These are phyloP conservation scores for Lactifluus echinatus DNA, from an alignment of 768 basidiomycete genomes.

Conservation along the genomic window DNA sequence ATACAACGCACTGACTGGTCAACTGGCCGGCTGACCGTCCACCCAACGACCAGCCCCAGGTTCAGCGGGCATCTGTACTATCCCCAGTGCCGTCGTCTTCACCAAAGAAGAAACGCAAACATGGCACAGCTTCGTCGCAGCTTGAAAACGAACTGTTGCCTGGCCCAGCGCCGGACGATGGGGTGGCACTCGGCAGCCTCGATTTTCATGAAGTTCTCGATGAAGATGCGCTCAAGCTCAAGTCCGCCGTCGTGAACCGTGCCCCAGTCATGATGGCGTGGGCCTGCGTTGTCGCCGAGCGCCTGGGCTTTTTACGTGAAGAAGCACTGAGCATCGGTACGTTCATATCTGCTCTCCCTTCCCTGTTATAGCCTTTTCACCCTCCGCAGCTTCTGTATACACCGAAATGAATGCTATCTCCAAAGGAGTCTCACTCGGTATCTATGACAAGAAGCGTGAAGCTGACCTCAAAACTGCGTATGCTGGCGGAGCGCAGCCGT, in stretches of 20 bases:
- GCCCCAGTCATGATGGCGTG: slow-evolving; percentile 95
- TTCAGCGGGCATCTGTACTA: neutral
- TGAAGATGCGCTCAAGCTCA: slow-evolving; percentile 55
- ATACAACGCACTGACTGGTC: neutral
- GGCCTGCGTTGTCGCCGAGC: slow-evolving; percentile 79
- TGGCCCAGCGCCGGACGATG: slow-evolving; percentile 41
- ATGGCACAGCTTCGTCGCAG: slow-evolving; percentile 26
- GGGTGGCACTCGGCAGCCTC: slow-evolving; percentile 41
- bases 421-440: slow-evolving; percentile 78
- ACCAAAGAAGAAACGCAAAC: slow-evolving; percentile 48
- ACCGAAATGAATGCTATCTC: slow-evolving; percentile 87
- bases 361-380: too few relatives aligned
- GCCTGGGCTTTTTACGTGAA: slow-evolving; percentile 76
- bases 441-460: slow-evolving; percentile 50
- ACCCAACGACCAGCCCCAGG: neutral
- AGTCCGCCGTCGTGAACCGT: slow-evolving; percentile 70
- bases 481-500: slow-evolving; percentile 59
- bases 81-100: neutral
- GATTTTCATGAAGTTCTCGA: slow-evolving; percentile 68
- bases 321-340: slow-evolving; percentile 89
- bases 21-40: too few relatives aligned
- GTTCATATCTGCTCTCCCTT: slow-evolving; percentile 5
- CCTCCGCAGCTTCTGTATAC: slow-evolving; percentile 71
- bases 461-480: slow-evolving; percentile 45
- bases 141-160: slow-evolving; percentile 51